Conservation (phyloP, 352 stramenopile species). For the Thalassiosira oceanica region DNA sequence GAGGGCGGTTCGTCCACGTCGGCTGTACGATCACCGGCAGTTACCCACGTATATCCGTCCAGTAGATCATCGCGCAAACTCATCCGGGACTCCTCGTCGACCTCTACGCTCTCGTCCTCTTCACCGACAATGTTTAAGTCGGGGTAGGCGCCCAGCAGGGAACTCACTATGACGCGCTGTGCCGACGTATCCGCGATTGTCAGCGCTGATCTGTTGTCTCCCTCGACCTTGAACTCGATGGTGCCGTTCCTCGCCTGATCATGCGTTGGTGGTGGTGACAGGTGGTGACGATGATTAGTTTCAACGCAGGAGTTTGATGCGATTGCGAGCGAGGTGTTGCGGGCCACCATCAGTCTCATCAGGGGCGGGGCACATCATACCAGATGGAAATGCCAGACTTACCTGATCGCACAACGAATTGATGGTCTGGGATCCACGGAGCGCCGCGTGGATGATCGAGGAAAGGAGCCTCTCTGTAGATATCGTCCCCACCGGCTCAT, state of each 20-base stretch:
- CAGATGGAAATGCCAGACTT: no score
- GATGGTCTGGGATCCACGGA: background rate
- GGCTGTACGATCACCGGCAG: background rate
- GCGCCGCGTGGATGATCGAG: background rate
- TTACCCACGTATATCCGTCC: background rate
- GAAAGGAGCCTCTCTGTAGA: constrained; percentile 5
- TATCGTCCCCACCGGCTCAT: background rate
- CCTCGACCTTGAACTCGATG: constrained; percentile 53
- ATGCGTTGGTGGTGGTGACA: no score
- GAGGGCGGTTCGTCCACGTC: constrained; percentile 2
- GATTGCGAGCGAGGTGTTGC: no score
- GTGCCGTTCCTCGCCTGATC: background rate
- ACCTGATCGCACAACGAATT: background rate
- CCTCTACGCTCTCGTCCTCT: constrained; percentile 61
- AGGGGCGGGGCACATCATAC: no score
- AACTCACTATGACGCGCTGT: constrained; percentile 58
- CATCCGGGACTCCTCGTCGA: background rate
- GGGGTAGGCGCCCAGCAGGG: constrained; percentile 36
- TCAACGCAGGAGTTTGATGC: no score
- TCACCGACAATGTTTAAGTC: constrained; percentile 71
- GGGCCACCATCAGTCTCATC: no score
- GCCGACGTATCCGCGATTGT: constrained; percentile 69
- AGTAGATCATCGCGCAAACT: constrained; percentile 1
- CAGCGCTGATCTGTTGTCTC: constrained; percentile 60
- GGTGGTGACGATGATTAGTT: no score